phyloP scores from a whole-genome alignment of 768 basidiomycete genomes.

The Pleurotus tuber-regium region DNA sequence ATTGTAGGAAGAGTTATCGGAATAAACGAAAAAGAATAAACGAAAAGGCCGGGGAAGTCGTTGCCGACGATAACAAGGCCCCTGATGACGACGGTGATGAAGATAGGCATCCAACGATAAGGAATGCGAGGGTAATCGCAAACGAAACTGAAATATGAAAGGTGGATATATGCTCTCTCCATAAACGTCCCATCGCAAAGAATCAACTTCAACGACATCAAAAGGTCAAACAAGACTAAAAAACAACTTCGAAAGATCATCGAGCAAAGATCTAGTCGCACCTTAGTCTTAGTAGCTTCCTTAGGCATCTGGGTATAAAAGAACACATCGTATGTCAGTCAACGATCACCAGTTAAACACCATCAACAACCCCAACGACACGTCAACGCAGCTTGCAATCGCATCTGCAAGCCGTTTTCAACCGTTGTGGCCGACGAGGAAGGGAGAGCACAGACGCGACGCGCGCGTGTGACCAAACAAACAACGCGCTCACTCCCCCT shows the following conservation, averaged over 20 bases:
- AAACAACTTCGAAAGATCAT: too few relatives aligned
- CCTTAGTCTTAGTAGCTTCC: constrained; percentile 68
- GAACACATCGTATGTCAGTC: constrained; percentile 11
- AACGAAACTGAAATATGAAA: background rate
- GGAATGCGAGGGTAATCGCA: background rate
- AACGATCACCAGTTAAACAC: background rate
- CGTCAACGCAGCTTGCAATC: background rate
- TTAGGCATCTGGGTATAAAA: constrained; percentile 66
- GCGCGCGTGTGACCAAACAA: constrained; percentile 19
- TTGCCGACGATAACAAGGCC: constrained; percentile 14
- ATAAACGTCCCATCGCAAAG: background rate
- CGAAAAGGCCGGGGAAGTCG: constrained; percentile 11
- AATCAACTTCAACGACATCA: constrained; percentile 4
- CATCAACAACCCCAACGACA: constrained; percentile 7
- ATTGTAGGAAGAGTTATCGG: too few relatives aligned
- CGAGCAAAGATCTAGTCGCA: too few relatives aligned
- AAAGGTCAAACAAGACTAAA: too few relatives aligned
- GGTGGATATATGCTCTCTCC: constrained; percentile 1
- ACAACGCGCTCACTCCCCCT: constrained; percentile 16
- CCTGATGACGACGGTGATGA: background rate
- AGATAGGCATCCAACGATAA: background rate
- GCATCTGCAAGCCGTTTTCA: background rate
- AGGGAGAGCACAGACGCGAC: constrained; percentile 9
- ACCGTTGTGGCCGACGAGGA: constrained; percentile 3
- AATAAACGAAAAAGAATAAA: constrained; percentile 8